phyloP scores from a whole-genome alignment of 768 basidiomycete species.

The Lentinula guzmanii region DNA sequence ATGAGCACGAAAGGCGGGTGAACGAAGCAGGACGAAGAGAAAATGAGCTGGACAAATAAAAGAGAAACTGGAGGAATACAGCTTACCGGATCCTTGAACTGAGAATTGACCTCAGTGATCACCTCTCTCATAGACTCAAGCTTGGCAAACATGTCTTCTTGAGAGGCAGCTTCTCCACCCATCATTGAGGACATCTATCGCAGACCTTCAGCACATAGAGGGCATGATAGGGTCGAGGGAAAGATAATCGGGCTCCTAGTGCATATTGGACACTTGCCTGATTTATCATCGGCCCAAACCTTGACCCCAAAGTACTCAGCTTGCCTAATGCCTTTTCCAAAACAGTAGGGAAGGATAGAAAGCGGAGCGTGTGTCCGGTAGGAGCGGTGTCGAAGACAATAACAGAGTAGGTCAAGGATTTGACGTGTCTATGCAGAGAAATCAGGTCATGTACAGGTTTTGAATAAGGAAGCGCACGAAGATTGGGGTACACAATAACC shows the following conservation, averaged over 20 bases:
- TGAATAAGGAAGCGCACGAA: not conserved
- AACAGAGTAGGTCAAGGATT: conserved; percentile 99
- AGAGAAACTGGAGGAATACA: not conserved
- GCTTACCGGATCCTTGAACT: conserved; percentile 96
- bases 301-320: conserved; percentile 85
- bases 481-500: no score
- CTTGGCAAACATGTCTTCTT: conserved; percentile 99
- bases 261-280: conserved; percentile 37
- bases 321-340: conserved; percentile 97
- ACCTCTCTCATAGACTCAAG: conserved; percentile 95
- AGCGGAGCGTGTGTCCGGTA: conserved; percentile 96
- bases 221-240: not conserved
- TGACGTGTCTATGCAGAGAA: conserved; percentile 72
- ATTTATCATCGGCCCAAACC: conserved; percentile 96
- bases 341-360: conserved; percentile 97
- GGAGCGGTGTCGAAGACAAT: conserved; percentile 99
- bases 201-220: not conserved
- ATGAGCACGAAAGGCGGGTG: not conserved
- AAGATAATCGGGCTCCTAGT: not conserved
- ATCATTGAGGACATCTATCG: conserved; percentile 90
- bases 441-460: not conserved
- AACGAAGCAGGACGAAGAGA: no score
- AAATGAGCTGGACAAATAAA: not conserved
- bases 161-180: conserved; percentile 84
- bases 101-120: conserved; percentile 97